phyloP scores from a whole-genome alignment of 2,329 filamentous ascomycete genomes.

The Fusarium oxysporum region DNA sequence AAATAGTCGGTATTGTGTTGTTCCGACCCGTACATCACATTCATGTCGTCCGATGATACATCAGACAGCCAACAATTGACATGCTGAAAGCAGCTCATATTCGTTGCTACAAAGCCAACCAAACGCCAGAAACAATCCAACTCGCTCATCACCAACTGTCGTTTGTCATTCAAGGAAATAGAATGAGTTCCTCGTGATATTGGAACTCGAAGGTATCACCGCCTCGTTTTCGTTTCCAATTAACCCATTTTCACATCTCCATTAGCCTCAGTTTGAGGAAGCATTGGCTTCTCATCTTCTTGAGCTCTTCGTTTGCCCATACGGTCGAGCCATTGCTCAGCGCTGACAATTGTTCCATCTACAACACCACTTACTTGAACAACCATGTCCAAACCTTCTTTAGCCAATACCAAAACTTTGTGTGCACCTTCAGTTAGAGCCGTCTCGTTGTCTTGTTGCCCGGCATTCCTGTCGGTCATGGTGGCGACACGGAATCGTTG shows the following conservation, averaged over 20 bases:
- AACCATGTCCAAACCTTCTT: conserved; percentile 95
- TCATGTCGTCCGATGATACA: not conserved
- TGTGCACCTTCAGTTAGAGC: conserved; percentile 70
- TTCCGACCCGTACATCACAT: conserved; percentile 5
- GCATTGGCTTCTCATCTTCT: conserved; percentile 45
- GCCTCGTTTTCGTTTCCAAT: conserved; percentile 20
- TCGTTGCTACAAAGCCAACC: conserved; percentile 31
- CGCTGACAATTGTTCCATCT: conserved; percentile 88
- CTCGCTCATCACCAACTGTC: conserved; percentile 10
- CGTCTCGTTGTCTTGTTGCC: conserved; percentile 51
- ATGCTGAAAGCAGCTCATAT: conserved; percentile 18
- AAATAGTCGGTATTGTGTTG: conserved; percentile 2
- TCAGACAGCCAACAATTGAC: not conserved
- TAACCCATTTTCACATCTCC: conserved; percentile 48
- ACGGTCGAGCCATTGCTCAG: conserved; percentile 89
- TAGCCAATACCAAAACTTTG: conserved; percentile 84
- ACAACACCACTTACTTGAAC: conserved; percentile 88
- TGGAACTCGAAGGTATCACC: conserved; percentile 21
- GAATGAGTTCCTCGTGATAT: conserved; percentile 15
- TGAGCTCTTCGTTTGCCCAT: conserved; percentile 63
- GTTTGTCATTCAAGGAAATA: conserved; percentile 7
- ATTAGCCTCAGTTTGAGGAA: conserved; percentile 39
- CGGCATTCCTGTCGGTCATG: conserved; percentile 51
- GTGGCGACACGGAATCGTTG: conserved; percentile 83
- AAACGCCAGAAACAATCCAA: conserved; percentile 30